Percentiles rank a stretch among this genome's conserved stretches.
phyloP scores from a whole-genome alignment of 805 yeast genomes.

The Candida nemodendra region DNA sequence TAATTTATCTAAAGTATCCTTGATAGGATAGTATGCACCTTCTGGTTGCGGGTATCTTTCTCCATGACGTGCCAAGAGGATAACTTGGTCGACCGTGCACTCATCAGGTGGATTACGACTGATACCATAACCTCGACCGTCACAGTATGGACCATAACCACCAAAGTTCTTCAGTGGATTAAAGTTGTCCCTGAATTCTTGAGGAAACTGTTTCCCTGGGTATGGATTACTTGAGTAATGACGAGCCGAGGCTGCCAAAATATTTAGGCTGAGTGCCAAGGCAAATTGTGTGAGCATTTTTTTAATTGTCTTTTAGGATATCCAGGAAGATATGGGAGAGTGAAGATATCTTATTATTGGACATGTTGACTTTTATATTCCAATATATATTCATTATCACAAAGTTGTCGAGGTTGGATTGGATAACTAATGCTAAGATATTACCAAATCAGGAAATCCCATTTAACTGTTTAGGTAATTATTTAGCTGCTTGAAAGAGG shows the following conservation, averaged over 20 bases:
- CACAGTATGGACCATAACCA: conserved; percentile 54
- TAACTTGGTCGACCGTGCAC: conserved; percentile 55
- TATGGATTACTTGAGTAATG: too few relatives aligned
- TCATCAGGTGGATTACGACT: conserved; percentile 49
- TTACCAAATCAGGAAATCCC: background rate
- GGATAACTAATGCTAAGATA: background rate
- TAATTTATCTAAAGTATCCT: conserved; percentile 8
- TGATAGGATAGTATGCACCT: conserved; percentile 16
- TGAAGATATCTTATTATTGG: background rate
- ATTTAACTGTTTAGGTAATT: background rate
- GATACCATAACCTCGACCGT: conserved; percentile 51
- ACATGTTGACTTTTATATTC: background rate
- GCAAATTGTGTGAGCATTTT: background rate
- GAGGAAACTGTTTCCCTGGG: conserved; percentile 23
- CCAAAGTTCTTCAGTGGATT: conserved; percentile 47
- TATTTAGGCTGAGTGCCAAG: background rate
- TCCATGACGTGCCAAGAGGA: conserved; percentile 54
- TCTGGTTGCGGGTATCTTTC: conserved; percentile 48
- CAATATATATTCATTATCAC: background rate
- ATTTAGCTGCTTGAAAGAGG: too few relatives aligned
- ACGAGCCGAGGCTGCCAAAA: background rate
- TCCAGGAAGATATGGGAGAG: background rate
- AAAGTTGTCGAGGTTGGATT: too few relatives aligned
- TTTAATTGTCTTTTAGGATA: background rate
- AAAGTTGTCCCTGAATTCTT: conserved; percentile 39